Base-by-base conservation (phyloP, 805 yeast species). In the Starmerella khaoyaiensis region DNA sequence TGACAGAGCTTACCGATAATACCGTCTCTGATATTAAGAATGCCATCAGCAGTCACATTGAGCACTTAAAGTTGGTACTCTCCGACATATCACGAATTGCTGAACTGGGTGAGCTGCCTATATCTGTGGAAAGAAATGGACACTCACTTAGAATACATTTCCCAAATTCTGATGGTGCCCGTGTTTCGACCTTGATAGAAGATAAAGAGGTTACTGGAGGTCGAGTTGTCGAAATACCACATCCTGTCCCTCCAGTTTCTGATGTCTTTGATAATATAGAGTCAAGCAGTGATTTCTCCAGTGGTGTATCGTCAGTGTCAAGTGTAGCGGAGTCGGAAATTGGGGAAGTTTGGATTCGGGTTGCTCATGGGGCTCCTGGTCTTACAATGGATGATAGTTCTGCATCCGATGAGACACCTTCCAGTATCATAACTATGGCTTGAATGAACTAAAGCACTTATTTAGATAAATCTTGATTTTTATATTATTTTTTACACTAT, bases 181-280 rank as follows among this genome's bases (percentile, higher is more conserved):
- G 72, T 46, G 69, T 79, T 48, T 77, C 75, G 48, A 42, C 45
- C 16, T 56, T 79, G 41, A 57, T 79, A 41, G 52, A 63, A 27
- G 90, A 79, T 30, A 63, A 71, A 42, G 78, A 71, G 18, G 70
- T 79, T 5, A 54, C 68, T 2, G 63, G 68, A 9, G 86, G 84
- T 2, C 57, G 65, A 18, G 72, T 78, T 15, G 41, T 46, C 10
- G 56, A 53, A 35, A 21, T 48, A 14, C 26, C 33, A 10, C 24
- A 23, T 11, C 40, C 42, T 3, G 22, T 14, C 1, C 22, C 20
- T 16, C 21, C 10, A 21, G 23, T 11, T 11, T 28, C 33, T 4
- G 35, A 28, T 17, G 18, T 21, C 32, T n/a, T n/a, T 17, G 20
- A 5, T 25, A 28, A 39, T 24, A 22, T 38, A 31, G 28, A 34